Evolutionary conservation across 345 rosid genomes (phyloP), one percentile per base, ranked within the genome.

Genomic region (Hibiscus syriacus): DNA sequence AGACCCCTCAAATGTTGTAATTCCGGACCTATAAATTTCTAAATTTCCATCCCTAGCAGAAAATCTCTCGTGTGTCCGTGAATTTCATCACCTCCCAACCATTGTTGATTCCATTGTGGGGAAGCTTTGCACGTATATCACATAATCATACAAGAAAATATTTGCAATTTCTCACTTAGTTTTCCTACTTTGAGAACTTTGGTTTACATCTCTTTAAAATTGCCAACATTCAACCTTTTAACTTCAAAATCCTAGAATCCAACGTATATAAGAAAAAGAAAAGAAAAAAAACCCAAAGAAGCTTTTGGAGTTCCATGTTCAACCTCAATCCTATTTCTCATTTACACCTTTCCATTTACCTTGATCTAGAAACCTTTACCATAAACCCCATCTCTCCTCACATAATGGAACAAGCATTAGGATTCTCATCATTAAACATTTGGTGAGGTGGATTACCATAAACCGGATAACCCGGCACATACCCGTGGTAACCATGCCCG

Each of bases 341-440:
- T 66, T 76, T 67, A 71, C 75, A 76, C 4, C 11, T 50, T 25
- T 75, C 45, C 19, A 50, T 19, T 66, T 66, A 13, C 48, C 39
- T 36, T 49, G 3, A 52, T 59, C 70, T 20, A 41, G 41, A 13
- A 34, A 29, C 26, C 16, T 57, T 23, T 46, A 14, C 36, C 45
- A 4, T 4, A 10, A 23, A 53, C 26, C 25, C 16, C 3, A 6
- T 39, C 19, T 20, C 29, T 8, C 49, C 9, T 76, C 74, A 85
- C 90, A 80, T 72, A 36, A 83, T 71, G 30, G 75, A 53, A 46
- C 90, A 85, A 12, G 90, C 86, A 66, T 81, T 80, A 2, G 86
- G 86, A 66, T 83, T 83, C 80, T 89, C 92, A 50, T 89, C 96
- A 22, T 84, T 89, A 11, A 89, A 87, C 29, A 80, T 70, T 77